These are phyloP conservation scores for Leccinum cinnamomeum DNA, from an alignment of 1,284 basidiomycete genomes.

Conservation along the genomic window DNA sequence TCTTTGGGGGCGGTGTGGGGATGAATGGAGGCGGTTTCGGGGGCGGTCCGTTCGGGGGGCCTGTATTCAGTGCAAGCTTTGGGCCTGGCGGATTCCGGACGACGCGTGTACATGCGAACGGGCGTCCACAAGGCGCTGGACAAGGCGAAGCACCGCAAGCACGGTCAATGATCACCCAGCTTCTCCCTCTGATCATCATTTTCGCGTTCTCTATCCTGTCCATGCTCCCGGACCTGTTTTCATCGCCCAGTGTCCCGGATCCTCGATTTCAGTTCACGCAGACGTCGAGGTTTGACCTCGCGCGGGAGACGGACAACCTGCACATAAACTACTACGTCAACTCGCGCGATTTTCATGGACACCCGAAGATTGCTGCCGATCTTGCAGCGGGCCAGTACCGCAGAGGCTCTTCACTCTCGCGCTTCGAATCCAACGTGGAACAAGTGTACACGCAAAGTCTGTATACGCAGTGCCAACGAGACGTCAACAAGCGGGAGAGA, in stretches of 20 bases:
- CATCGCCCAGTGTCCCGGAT: conserved; percentile 67
- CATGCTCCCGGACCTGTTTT: conserved; percentile 78
- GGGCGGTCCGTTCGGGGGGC: conserved; percentile 43
- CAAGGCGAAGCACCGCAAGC: conserved; percentile 41
- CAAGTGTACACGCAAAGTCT: conserved; percentile 68
- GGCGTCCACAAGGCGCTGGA: conserved; percentile 37
- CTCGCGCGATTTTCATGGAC: conserved; percentile 70
- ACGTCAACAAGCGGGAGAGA: conserved; percentile 61
- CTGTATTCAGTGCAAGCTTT: conserved; percentile 75
- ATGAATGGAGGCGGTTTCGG: conserved; percentile 47
- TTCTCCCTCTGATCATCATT: conserved; percentile 84
- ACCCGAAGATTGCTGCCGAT: conserved; percentile 75
- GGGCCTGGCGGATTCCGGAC: conserved; percentile 77
- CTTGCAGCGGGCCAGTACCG: conserved; percentile 51
- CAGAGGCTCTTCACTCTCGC: conserved; percentile 36
- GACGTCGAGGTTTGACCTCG: conserved; percentile 57
- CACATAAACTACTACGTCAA: conserved; percentile 89
- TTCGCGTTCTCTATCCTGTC: conserved; percentile 85
- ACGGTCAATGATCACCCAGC: conserved; percentile 75
- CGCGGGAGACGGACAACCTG: conserved; percentile 66
- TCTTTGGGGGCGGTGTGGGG: conserved; percentile 71
- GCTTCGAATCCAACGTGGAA: conserved; percentile 74
- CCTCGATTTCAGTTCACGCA: conserved; percentile 78
- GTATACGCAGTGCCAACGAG: conserved; percentile 68
- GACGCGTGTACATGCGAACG: conserved; percentile 49